phyloP scores from a whole-genome alignment of 352 stramenopile species.

The Globisporangium barbulae region DNA sequence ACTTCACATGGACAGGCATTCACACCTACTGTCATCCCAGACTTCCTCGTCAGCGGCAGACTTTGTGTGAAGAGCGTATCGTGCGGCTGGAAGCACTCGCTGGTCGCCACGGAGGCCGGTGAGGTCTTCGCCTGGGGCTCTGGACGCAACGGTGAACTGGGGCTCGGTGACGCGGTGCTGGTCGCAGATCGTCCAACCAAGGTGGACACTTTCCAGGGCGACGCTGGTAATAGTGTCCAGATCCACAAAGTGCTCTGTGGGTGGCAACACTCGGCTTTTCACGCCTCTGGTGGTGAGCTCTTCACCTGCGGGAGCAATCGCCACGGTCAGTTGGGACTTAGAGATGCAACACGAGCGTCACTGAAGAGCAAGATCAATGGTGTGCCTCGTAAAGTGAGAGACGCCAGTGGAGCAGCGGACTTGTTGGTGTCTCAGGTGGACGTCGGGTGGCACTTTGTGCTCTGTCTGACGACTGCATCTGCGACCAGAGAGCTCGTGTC shows the following conservation, averaged over 20 bases:
- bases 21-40: constrained; percentile 1
- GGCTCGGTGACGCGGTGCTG: constrained; percentile 33
- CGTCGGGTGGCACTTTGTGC: constrained; percentile 78
- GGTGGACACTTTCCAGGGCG: constrained; percentile 19
- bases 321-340: constrained; percentile 64
- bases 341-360: background rate
- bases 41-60: background rate
- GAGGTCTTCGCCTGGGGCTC: constrained; percentile 65
- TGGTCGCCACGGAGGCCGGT: constrained; percentile 45
- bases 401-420: background rate
- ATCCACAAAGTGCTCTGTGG: constrained; percentile 49
- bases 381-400: constrained; percentile 22
- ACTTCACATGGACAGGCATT: background rate
- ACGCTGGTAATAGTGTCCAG: background rate
- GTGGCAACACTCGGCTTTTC: constrained; percentile 80
- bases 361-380: constrained; percentile 20
- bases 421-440: constrained; percentile 34
- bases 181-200: constrained; percentile 24
- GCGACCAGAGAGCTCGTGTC: constrained; percentile 27
- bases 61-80: constrained; percentile 54
- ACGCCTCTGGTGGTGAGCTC: constrained; percentile 28
- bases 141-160: constrained; percentile 71
- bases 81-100: constrained; percentile 83
- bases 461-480: constrained; percentile 37
- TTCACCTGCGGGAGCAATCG: constrained; percentile 73